Base-by-base conservation (phyloP, 495 filamentous ascomycete species). In the Tuber umbilicatum region DNA sequence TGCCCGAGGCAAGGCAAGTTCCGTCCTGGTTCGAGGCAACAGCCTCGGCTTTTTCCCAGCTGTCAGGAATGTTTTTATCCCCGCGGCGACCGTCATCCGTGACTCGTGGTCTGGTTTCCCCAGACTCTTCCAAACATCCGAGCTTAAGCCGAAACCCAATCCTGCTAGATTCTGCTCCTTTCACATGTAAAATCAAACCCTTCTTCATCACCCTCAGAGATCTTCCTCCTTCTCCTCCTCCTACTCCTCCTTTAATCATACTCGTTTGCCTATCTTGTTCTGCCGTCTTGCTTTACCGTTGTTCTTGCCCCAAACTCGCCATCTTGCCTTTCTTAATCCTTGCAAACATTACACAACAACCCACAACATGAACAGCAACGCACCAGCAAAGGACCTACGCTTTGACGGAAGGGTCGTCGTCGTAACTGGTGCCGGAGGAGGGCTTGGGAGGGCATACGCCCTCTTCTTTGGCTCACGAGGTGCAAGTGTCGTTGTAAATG, bases 351-450 rank as follows among this genome's bases (percentile, higher is more conserved):
- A 41, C 73, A 27, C 70, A 75, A 39, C 21, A 31, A 74, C 39
- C 39, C 38, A 74, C 68, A 73, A 38, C 21, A 81, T 80, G 76
- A 75, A 71, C 45, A 73, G 70, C 73, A 81, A 64, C 71, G 47
- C 75, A 68, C 78, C 71, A 40, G 75, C 70, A 41, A 42, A 73
- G 19, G 69, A 92, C 85, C 87, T 99, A 84, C 90, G 96, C 76
- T 99, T 90, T 84, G 95, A 98, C 87, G 92, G 92, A 84, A 97
- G 98, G 87, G 94, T 94, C 76, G 93, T 97, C 78, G 94, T 99
- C 72, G 92, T 99, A 78, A 99, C 96, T 69, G 95, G 95, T 78
- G 96, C 96, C 72, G 94, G 95, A 74, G 96, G 96, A 84, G 95
- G 96, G 74, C 85, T 98, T 72, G 95, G 95, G 71, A 96, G 94